Evolutionary conservation across 2,329 filamentous ascomycete species (phyloP).

Genomic region (Hymenoscyphus albidus): DNA sequence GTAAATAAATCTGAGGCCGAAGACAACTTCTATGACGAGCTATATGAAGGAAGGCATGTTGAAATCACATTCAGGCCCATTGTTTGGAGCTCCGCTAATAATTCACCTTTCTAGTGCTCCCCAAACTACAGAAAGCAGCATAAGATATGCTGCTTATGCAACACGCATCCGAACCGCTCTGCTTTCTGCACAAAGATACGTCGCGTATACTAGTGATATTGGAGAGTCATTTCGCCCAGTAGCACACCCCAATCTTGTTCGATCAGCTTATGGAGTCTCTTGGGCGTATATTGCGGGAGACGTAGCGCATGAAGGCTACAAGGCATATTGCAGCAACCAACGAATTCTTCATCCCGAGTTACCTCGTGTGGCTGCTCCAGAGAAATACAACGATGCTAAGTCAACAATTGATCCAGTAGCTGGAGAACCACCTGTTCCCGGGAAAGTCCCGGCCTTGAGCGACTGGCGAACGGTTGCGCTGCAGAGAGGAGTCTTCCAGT

Average conservation of each 20-base stretch:
- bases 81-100: conserved; percentile 13
- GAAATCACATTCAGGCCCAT: conserved; percentile 36
- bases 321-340: conserved; percentile 87
- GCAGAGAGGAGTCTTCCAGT: conserved; percentile 87
- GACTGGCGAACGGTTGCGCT: conserved; percentile 90
- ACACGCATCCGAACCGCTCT: conserved; percentile 82
- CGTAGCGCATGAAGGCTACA: conserved; percentile 90
- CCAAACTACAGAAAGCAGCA: conserved; percentile 77
- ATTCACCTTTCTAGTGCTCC: conserved; percentile 48
- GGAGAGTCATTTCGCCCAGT: conserved; percentile 94
- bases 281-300: conserved; percentile 93
- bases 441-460: conserved; percentile 67
- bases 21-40: conserved; percentile 70
- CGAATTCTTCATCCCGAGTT: conserved; percentile 65
- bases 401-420: conserved; percentile 16
- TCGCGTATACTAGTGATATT: conserved; percentile 94
- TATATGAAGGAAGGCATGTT: conserved; percentile 70
- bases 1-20: conserved; percentile 57
- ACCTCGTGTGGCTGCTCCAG: conserved; percentile 36
- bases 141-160: conserved; percentile 92
- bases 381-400: conserved; percentile 34
- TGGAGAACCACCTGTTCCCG: conserved; percentile 24
- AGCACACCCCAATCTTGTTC: conserved; percentile 78
- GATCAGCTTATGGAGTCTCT: conserved; percentile 80
- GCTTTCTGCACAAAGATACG: conserved; percentile 86